These are phyloP conservation scores for Termitomyces eurrhizus DNA, from an alignment of 768 basidiomycete genomes.

Conservation along the genomic window DNA sequence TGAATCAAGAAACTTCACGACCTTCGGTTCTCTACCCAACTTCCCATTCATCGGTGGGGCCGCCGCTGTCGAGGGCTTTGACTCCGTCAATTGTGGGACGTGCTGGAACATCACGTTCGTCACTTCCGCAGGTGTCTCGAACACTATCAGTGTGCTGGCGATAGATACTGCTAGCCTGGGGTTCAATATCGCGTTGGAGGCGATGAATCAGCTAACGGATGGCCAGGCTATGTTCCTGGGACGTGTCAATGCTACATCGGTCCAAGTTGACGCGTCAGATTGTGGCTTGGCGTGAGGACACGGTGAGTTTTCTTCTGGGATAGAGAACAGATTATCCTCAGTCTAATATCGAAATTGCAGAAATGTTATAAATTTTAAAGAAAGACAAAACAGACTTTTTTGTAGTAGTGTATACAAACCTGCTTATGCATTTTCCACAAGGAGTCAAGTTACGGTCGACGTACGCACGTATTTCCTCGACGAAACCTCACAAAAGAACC, in stretches of 20 bases:
- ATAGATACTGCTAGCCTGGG: slow-evolving; percentile 8
- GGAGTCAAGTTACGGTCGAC: too few relatives aligned
- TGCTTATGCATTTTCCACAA: too few relatives aligned
- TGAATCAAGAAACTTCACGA: slow-evolving; percentile 31
- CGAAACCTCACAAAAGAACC: too few relatives aligned
- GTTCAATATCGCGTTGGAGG: slow-evolving; percentile 22
- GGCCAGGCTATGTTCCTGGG: slow-evolving; percentile 25
- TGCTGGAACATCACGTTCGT: slow-evolving; percentile 34
- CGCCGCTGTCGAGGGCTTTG: slow-evolving; percentile 38
- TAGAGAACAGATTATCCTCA: too few relatives aligned
- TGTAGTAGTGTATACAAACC: not conserved
- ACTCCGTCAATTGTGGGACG: slow-evolving; percentile 27
- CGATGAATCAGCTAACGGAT: slow-evolving; percentile 30
- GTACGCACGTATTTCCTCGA: too few relatives aligned
- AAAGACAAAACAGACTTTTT: not conserved
- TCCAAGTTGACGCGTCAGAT: slow-evolving; percentile 15
- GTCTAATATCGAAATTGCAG: not conserved
- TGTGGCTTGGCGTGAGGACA: not conserved
- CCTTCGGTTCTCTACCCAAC: slow-evolving; percentile 40
- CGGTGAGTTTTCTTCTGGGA: not conserved
- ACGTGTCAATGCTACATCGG: slow-evolving; percentile 14
- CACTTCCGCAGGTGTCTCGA: slow-evolving; percentile 16
- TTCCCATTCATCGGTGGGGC: slow-evolving; percentile 55
- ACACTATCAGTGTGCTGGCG: slow-evolving; percentile 30
- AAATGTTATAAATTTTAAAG: not conserved